Evolutionary conservation across 768 basidiomycete species (phyloP).

Genomic region (Xerocomellus amylosporus): DNA sequence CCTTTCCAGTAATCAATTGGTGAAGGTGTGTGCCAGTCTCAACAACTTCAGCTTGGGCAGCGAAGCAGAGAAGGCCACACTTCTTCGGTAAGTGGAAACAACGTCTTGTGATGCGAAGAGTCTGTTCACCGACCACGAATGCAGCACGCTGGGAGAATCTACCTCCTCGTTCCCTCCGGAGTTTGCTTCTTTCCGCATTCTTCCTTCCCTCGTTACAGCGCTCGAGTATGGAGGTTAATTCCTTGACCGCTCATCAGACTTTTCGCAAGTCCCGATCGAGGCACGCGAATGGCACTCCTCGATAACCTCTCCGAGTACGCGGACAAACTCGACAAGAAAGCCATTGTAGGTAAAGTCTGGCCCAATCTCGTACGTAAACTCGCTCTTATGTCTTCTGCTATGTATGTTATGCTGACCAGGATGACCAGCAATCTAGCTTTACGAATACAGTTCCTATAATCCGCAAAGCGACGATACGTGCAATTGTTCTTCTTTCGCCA

Average conservation of each 20-base stretch:
- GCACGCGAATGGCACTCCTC: conserved; percentile 89
- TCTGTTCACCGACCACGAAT: not conserved
- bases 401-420: not conserved
- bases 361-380: conserved; percentile 70
- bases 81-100: conserved; percentile 56
- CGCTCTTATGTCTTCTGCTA: too few relatives aligned
- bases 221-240: conserved; percentile 77
- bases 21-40: conserved; percentile 79
- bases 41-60: conserved; percentile 80
- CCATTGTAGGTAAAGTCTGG: conserved; percentile 85
- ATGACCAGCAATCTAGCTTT: conserved; percentile 85
- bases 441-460: conserved; percentile 92
- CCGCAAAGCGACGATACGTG: conserved; percentile 90
- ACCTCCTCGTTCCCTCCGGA: conserved; percentile 79
- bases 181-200: conserved; percentile 80
- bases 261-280: conserved; percentile 87
- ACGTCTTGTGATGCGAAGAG: not conserved
- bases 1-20: conserved; percentile 77
- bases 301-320: conserved; percentile 82
- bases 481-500: conserved; percentile 77
- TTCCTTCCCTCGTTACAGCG: conserved; percentile 79
- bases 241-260: conserved; percentile 79
- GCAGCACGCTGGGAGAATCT: conserved; percentile 75
- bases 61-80: conserved; percentile 72
- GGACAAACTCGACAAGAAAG: conserved; percentile 83